These are phyloP conservation scores for Lycium ferocissimum DNA, from an alignment of 257 asterid genomes.

Conservation along the genomic window DNA sequence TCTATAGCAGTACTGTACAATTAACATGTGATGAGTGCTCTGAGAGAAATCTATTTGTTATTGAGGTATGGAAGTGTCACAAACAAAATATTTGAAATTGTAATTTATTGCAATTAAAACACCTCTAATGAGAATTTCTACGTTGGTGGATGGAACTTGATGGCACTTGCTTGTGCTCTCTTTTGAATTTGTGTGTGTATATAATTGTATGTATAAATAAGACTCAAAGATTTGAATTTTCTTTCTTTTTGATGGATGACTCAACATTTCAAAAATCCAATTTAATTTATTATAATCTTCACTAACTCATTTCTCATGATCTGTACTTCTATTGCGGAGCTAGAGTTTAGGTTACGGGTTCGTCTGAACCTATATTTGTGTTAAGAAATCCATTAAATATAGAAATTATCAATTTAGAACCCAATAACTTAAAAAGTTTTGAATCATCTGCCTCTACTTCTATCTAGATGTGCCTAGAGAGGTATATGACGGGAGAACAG, in stretches of 20 bases:
- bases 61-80: neutral
- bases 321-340: too few relatives aligned
- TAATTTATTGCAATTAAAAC: neutral
- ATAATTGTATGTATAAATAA: too few relatives aligned
- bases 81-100: too few relatives aligned
- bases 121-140: neutral
- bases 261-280: neutral
- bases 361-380: too few relatives aligned
- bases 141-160: neutral
- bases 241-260: neutral
- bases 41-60: neutral
- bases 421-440: too few relatives aligned
- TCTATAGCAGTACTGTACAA: neutral
- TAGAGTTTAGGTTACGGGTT: too few relatives aligned
- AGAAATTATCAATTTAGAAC: too few relatives aligned
- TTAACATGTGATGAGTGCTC: neutral
- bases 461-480: neutral
- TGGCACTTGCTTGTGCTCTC: neutral
- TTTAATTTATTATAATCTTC: neutral
- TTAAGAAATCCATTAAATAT: too few relatives aligned
- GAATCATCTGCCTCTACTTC: neutral
- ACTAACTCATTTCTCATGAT: neutral
- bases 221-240: neutral
- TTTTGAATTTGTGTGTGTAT: neutral
- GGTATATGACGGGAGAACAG: neutral